Base-by-base conservation (phyloP, 2,329 filamentous ascomycete genomes). In the Fusarium miscanthi region DNA sequence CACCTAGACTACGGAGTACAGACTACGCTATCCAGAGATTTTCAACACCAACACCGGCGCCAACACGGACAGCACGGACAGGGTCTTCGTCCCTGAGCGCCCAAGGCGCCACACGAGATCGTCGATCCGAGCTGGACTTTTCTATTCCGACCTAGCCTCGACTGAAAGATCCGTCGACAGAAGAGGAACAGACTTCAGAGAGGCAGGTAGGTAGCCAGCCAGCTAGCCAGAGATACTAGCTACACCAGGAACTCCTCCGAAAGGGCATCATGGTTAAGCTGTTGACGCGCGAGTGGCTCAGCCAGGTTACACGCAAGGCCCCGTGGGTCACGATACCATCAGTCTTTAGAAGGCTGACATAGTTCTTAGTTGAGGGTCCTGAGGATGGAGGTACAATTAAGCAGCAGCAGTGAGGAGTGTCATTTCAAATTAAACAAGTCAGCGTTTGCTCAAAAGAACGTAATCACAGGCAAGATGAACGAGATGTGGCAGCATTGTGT, bases 151-250 rank as follows among this genome's bases (percentile, higher is more conserved):
- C 37, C 46, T 76, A 69, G 73, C 21, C 53, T 66, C 72, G 75
- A 74, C 75, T 77, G 66, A 77, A 74, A 75, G 70, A 48, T 68
- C 67, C 68, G 74, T 76, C 75, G 66, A 75, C 37, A 40, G 35
- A 53, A 43, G 53, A 40, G 37, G 38, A 54, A 31, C 27, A n/a
- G 41, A 40, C 45, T 69, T 53, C 35, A 54, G 56, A 63, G 56
- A 68, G 59, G 60, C n/a, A 54, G 38, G 16, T 33, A 33, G 16
- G 46, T 49, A 30, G 30, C 27, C 30, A 23, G 45, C 21, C 46
- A 35, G 54, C 41, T 19, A 41, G 41, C 23, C 23, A 69, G 42
- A 30, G 30, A 23, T 23, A 13, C 25, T 35, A 46, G 30, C n/a
- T 40, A 13, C 13, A 53, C 8, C 54, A 51, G 38, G 33, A 52